Percentiles rank a stretch among this genome's conserved stretches.
Conservation (phyloP, 441 rosid species). For the Euphorbia corollata region DNA sequence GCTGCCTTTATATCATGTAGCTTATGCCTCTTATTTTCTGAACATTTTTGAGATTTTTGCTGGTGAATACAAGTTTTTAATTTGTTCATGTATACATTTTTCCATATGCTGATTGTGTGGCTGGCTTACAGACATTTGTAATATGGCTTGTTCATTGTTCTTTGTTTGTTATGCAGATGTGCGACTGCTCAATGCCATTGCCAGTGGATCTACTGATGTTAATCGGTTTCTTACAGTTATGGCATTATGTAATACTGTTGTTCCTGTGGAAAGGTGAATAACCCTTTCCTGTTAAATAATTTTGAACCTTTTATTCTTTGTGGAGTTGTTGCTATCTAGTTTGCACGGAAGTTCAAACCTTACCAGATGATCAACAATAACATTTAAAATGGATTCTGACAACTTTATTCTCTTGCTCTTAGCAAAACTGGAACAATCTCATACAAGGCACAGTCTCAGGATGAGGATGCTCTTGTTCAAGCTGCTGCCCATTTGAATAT, state of each 20-base stretch:
- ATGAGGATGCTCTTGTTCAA: slow-evolving; percentile 95
- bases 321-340: not conserved
- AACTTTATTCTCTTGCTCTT: slow-evolving; percentile 20
- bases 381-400: slow-evolving; percentile 3
- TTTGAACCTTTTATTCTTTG: not conserved
- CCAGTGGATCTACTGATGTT: slow-evolving; percentile 77
- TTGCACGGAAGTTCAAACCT: slow-evolving; percentile 3
- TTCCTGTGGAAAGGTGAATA: slow-evolving; percentile 72
- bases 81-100: too few relatives aligned
- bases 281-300: not conserved
- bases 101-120: not conserved
- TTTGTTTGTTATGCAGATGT: slow-evolving; percentile 44
- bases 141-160: slow-evolving; percentile 19
- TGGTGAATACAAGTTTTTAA: too few relatives aligned
- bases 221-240: slow-evolving; percentile 79
- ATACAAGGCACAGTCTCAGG: slow-evolving; percentile 98
- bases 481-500: slow-evolving; percentile 91
- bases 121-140: not conserved
- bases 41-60: slow-evolving; percentile 9
- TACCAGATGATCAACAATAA: not conserved
- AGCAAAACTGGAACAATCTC: slow-evolving; percentile 78
- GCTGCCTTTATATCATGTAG: not conserved
- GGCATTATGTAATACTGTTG: slow-evolving; percentile 94
- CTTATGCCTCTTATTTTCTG: not conserved
- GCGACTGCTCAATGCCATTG: slow-evolving; percentile 59